Evolutionary conservation across 2,329 filamentous ascomycete species (phyloP).

Genomic region (Nothophaeocryptopus gaeumannii): DNA sequence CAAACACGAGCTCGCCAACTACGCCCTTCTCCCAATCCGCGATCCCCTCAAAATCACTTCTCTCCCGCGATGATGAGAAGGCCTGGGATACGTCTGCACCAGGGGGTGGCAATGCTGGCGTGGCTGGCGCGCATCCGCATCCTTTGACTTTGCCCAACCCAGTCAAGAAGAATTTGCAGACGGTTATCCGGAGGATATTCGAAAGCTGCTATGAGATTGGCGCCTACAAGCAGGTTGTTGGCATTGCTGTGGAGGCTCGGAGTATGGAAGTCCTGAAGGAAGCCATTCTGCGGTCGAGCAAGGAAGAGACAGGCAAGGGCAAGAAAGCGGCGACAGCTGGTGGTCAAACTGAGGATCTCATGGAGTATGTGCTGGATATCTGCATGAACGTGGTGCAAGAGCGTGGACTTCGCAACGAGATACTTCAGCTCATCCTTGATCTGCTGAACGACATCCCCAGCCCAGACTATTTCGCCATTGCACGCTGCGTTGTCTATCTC

Average conservation of each 20-base stretch:
- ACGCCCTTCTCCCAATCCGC: constrained; percentile 94
- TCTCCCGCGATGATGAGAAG: constrained; percentile 75
- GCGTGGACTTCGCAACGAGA: constrained; percentile 76
- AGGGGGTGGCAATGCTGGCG: constrained; percentile 55
- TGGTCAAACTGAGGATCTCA: constrained; percentile 78
- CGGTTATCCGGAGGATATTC: constrained; percentile 84
- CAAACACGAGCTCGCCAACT: constrained; percentile 73
- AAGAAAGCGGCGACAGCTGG: constrained; percentile 54
- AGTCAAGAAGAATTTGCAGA: constrained; percentile 76
- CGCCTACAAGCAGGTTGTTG: constrained; percentile 91
- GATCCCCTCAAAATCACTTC: constrained; percentile 86
- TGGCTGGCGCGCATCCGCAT: constrained; percentile 53
- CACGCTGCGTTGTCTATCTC: constrained; percentile 94
- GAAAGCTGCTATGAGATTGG: constrained; percentile 82
- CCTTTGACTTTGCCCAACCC: constrained; percentile 67
- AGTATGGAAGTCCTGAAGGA: constrained; percentile 82
- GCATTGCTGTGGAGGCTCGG: constrained; percentile 92
- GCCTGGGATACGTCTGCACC: constrained; percentile 56
- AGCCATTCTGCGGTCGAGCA: constrained; percentile 83
- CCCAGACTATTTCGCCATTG: constrained; percentile 96
- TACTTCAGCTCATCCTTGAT: constrained; percentile 86
- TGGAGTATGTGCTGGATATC: constrained; percentile 93
- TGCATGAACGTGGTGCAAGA: constrained; percentile 99
- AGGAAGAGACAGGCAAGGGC: constrained; percentile 70
- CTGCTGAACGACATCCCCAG: constrained; percentile 89